Evolutionary conservation across 768 basidiomycete genomes (phyloP).

Genomic region (Leccinum barrowsii): DNA sequence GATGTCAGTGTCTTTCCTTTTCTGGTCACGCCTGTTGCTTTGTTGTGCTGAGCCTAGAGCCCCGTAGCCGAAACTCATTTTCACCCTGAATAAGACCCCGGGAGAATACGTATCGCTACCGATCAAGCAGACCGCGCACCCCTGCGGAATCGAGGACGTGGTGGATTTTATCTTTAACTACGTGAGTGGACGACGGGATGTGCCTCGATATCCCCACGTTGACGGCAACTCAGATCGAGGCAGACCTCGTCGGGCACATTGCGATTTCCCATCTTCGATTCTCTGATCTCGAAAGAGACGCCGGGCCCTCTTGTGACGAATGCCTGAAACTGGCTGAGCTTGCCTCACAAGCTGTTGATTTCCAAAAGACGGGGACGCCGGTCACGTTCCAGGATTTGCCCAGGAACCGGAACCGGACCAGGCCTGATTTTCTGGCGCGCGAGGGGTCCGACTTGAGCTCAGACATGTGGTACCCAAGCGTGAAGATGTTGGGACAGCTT

Average conservation of each 20-base stretch:
- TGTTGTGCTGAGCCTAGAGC: slow-evolving; percentile 5
- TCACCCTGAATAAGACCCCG: slow-evolving; percentile 21
- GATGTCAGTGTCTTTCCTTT: slow-evolving; percentile 31
- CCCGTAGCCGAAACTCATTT: slow-evolving; percentile 31
- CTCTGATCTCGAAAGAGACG: slow-evolving; percentile 35
- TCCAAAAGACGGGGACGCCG: slow-evolving; percentile 42
- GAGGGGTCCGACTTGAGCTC: slow-evolving; percentile 32
- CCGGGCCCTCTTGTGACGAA: slow-evolving; percentile 25
- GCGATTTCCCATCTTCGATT: slow-evolving; percentile 42
- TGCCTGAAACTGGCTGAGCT: slow-evolving; percentile 43
- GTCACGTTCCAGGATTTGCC: slow-evolving; percentile 38
- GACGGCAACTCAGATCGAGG: slow-evolving; percentile 27
- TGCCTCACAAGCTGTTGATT: slow-evolving; percentile 49
- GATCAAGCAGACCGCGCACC: slow-evolving; percentile 28
- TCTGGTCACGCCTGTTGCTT: not conserved
- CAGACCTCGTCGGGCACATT: slow-evolving; percentile 41
- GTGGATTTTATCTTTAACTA: slow-evolving; percentile 48
- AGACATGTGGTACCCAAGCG: slow-evolving; percentile 37
- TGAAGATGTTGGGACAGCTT: slow-evolving; percentile 41
- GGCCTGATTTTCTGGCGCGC: slow-evolving; percentile 44
- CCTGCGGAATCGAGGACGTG: slow-evolving; percentile 42
- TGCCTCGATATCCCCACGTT: not conserved
- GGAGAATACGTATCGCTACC: slow-evolving; percentile 39
- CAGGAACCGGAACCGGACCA: slow-evolving; percentile 16
- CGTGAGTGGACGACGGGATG: slow-evolving; percentile 26